A percentile compares a stretch with the other conserved stretches of the same genome.
Evolutionary conservation across 345 rosid species (phyloP).

Genomic region (Eucalyptus decipiens): DNA sequence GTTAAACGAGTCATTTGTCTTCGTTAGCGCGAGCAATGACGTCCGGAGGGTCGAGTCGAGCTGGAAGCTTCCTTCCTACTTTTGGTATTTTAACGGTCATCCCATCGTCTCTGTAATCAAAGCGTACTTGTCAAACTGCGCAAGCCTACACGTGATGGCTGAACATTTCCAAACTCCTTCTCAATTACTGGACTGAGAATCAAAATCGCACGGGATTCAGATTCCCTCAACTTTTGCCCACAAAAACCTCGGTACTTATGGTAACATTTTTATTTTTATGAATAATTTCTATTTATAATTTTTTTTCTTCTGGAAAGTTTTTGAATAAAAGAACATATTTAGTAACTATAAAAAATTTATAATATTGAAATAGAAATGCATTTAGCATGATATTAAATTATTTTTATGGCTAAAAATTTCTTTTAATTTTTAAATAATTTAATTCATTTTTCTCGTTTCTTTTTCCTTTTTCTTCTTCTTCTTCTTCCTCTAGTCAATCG

Average conservation of each 20-base stretch:
- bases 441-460: rapidly evolving
- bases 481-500: rapidly evolving
- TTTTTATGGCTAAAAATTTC: no score
- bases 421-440: no score
- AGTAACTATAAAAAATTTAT: no score
- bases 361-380: no score
- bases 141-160: not conserved
- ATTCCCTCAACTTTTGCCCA: not conserved
- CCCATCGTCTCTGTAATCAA: not conserved
- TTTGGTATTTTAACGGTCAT: not conserved
- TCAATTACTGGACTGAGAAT: not conserved
- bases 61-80: not conserved
- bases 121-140: not conserved
- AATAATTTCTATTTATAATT: no score
- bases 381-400: rapidly evolving
- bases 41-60: not conserved
- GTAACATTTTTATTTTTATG: no score
- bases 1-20: not conserved
- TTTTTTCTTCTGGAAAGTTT: no score
- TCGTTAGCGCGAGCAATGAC: not conserved
- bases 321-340: no score
- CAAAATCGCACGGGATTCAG: not conserved
- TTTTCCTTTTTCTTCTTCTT: rapidly evolving
- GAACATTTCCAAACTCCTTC: not conserved
- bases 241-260: no score